phyloP scores from a whole-genome alignment of 495 filamentous ascomycete species.

The Podospora conica region DNA sequence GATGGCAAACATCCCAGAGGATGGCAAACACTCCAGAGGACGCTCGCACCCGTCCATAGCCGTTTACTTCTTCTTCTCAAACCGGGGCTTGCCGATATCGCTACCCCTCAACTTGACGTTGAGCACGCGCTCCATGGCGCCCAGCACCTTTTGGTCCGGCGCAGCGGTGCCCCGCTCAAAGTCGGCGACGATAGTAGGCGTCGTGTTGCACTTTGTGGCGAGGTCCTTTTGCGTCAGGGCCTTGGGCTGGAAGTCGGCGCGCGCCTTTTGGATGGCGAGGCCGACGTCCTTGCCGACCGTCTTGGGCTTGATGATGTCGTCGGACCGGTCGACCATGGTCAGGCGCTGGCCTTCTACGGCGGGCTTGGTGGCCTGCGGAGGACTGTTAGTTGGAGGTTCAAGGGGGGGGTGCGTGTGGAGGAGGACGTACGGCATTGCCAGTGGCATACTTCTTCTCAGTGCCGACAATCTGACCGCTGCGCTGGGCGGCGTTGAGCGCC shows the following conservation, averaged over 20 bases:
- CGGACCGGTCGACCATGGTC: slow-evolving; percentile 95
- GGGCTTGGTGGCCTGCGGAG: slow-evolving; percentile 48
- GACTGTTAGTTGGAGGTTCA: slow-evolving; percentile 4
- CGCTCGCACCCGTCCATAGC: neutral
- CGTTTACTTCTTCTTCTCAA: slow-evolving; percentile 52
- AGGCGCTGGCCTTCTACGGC: slow-evolving; percentile 84
- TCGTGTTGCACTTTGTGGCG: slow-evolving; percentile 89
- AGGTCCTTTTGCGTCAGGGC: slow-evolving; percentile 92
- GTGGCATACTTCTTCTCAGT: slow-evolving; percentile 90
- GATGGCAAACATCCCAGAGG: neutral
- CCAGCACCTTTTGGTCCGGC: slow-evolving; percentile 80
- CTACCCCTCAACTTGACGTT: slow-evolving; percentile 76
- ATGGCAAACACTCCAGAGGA: neutral
- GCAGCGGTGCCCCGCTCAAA: slow-evolving; percentile 77
- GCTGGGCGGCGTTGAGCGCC: slow-evolving; percentile 84
- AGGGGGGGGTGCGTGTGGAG: neutral
- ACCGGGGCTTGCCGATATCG: slow-evolving; percentile 71
- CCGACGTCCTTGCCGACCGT: slow-evolving; percentile 77
- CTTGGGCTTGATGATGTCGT: slow-evolving; percentile 96
- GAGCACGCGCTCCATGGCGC: slow-evolving; percentile 73
- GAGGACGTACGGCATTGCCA: slow-evolving; percentile 66
- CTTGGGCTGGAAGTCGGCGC: slow-evolving; percentile 66
- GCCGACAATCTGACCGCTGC: slow-evolving; percentile 65
- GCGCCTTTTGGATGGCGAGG: slow-evolving; percentile 69
- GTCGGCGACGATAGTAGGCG: slow-evolving; percentile 68